Evolutionary conservation across 2,329 filamentous ascomycete genomes (phyloP).

Genomic region (Clathrospora elynae): DNA sequence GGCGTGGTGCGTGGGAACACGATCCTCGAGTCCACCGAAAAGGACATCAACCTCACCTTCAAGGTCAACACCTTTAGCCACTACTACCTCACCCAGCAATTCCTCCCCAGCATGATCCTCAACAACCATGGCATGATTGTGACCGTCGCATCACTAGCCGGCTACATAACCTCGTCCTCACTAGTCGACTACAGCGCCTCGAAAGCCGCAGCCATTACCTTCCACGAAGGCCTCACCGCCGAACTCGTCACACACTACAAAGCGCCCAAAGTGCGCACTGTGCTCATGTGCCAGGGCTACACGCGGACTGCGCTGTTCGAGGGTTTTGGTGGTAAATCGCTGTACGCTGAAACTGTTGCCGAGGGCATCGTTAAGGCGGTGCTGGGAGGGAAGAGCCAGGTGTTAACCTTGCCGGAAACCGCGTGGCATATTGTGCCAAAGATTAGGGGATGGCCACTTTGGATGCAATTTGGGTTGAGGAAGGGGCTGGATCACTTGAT

Average conservation of each 20-base stretch:
- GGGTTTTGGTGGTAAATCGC: slow-evolving; percentile 59
- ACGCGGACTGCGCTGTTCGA: slow-evolving; percentile 66
- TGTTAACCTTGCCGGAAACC: slow-evolving; percentile 60
- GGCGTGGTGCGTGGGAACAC: slow-evolving; percentile 66
- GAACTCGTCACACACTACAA: slow-evolving; percentile 60
- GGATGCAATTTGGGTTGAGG: slow-evolving; percentile 63
- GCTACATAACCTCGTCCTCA: slow-evolving; percentile 64
- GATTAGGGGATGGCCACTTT: slow-evolving; percentile 63
- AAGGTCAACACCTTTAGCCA: slow-evolving; percentile 72
- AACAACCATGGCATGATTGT: slow-evolving; percentile 74
- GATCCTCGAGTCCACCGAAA: slow-evolving; percentile 63
- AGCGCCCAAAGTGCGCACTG: slow-evolving; percentile 67
- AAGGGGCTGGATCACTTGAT: slow-evolving; percentile 46
- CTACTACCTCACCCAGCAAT: slow-evolving; percentile 69
- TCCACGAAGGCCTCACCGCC: slow-evolving; percentile 65
- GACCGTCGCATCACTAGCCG: slow-evolving; percentile 69
- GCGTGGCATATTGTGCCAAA: slow-evolving; percentile 41
- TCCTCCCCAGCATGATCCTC: slow-evolving; percentile 68
- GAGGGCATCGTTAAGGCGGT: slow-evolving; percentile 67
- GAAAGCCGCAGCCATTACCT: slow-evolving; percentile 69
- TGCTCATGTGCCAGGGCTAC: slow-evolving; percentile 69
- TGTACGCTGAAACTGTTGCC: slow-evolving; percentile 67
- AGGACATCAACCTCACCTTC: slow-evolving; percentile 69
- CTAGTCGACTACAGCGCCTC: slow-evolving; percentile 70
- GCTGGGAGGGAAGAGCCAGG: slow-evolving; percentile 61